phyloP scores from a whole-genome alignment of 2,329 filamentous ascomycete genomes.

The Balansia obtecta region DNA sequence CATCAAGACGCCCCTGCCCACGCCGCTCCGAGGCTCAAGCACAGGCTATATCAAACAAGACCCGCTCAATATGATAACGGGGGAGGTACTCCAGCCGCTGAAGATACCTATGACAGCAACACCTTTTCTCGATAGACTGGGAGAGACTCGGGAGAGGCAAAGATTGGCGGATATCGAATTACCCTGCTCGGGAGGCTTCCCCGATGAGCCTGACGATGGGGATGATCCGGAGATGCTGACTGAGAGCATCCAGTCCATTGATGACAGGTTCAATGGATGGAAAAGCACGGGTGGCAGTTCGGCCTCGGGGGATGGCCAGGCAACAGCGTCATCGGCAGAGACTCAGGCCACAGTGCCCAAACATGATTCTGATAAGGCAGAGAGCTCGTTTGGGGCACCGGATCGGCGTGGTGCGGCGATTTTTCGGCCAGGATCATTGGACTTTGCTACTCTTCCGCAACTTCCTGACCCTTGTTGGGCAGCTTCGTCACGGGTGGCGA shows the following conservation, averaged over 20 bases:
- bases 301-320: background rate
- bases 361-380: background rate
- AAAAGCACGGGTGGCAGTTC: background rate
- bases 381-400: no score
- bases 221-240: slow-evolving; percentile 3
- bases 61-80: slow-evolving; percentile 7
- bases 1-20: slow-evolving; percentile 6
- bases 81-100: background rate
- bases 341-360: no score
- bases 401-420: background rate
- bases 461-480: slow-evolving; percentile 31
- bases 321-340: background rate
- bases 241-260: background rate
- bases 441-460: slow-evolving; percentile 47
- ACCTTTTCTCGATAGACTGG: slow-evolving; percentile 6
- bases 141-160: background rate
- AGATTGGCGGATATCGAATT: background rate
- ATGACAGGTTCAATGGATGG: background rate
- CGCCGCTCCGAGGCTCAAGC: background rate
- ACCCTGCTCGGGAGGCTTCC: background rate
- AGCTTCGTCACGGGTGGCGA: slow-evolving; percentile 15
- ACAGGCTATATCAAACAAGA: slow-evolving; percentile 17
- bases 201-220: background rate
- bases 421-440: slow-evolving; percentile 56
- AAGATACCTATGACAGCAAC: slow-evolving; percentile 18